Evolutionary conservation across 1,284 basidiomycete species (phyloP).

Genomic region (Cronartium quercuum): DNA sequence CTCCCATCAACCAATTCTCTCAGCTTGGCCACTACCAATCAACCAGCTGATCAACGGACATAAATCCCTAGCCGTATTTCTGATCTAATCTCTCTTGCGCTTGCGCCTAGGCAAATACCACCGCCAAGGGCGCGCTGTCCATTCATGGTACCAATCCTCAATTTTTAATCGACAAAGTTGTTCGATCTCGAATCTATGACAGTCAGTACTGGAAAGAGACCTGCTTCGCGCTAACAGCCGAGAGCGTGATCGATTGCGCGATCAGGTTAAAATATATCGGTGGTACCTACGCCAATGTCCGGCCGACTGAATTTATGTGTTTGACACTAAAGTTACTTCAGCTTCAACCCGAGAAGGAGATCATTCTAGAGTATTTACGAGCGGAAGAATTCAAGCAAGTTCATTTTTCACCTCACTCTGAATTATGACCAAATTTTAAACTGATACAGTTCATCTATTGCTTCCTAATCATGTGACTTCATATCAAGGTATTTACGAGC

Average conservation of each 20-base stretch:
- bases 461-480: not conserved
- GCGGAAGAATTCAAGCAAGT: constrained; percentile 96
- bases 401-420: not conserved
- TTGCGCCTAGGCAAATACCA: constrained; percentile 79
- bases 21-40: too few relatives aligned
- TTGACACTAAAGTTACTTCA: constrained; percentile 88
- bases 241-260: constrained; percentile 85
- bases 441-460: not conserved
- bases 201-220: constrained; percentile 94
- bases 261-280: constrained; percentile 76
- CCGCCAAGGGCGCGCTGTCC: constrained; percentile 67
- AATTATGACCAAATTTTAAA: constrained; percentile 2
- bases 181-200: constrained; percentile 93
- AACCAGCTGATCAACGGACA: too few relatives aligned
- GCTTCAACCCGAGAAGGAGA: constrained; percentile 94
- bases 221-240: constrained; percentile 79
- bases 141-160: constrained; percentile 96
- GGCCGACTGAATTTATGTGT: constrained; percentile 84
- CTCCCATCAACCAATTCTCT: too few relatives aligned
- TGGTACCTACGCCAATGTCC: constrained; percentile 80
- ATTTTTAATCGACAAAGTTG: constrained; percentile 94
- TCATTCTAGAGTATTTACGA: constrained; percentile 84
- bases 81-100: not conserved
- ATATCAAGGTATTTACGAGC: constrained; percentile 76
- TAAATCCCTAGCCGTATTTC: too few relatives aligned